Base-by-base conservation (phyloP, 139 green algal species). In the Haematococcus lacustris region DNA sequence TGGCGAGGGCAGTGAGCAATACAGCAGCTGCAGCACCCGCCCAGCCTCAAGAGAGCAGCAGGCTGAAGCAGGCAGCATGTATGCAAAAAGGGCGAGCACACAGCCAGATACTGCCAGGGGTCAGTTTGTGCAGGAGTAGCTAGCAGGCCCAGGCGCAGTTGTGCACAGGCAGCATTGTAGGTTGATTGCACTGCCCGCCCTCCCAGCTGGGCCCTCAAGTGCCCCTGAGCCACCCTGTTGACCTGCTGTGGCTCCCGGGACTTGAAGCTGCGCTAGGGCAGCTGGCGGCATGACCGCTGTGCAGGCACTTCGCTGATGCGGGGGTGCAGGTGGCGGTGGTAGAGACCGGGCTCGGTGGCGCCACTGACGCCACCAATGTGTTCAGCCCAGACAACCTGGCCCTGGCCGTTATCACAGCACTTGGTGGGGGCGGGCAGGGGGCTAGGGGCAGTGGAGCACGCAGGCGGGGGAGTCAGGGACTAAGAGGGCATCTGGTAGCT, bases 281-380 rank as follows among this genome's bases (percentile, higher is more conserved):
- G 7, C 60, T 13, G 7, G n/a, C 21, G 21, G 7, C n/a, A 37
- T 17, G 60, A 23, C 60, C 28, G 21, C n/a, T n/a, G n/a, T 37
- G 4, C 73, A 86, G 63, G 78, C 84, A 90, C 73, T 96, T 95
- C 60, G 76, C 80, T 2, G 74, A 93, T 51, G 61, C 83, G 47
- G 38, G 78, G 39, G 85, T 92, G 32, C 86, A 94, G 73, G 30
- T 91, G 3, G 91, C 84, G 1, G 88, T 97, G 3, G 70, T 97
- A 17, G 92, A 97, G 79, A 88, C 90, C 30, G 92, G 92, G 0
- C 73, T 97, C 23, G 92, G 92, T 1, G 92, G 91, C 4, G 74
- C 73, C 0, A 82, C 80, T 2, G 92, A 97, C 71, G 92, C 92
- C 3, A 97, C 91, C 30, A 97, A 97, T 70, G 87, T 96, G 30